Base-by-base conservation (phyloP, 2,329 filamentous ascomycete genomes). In the Fusarium lateritium region DNA sequence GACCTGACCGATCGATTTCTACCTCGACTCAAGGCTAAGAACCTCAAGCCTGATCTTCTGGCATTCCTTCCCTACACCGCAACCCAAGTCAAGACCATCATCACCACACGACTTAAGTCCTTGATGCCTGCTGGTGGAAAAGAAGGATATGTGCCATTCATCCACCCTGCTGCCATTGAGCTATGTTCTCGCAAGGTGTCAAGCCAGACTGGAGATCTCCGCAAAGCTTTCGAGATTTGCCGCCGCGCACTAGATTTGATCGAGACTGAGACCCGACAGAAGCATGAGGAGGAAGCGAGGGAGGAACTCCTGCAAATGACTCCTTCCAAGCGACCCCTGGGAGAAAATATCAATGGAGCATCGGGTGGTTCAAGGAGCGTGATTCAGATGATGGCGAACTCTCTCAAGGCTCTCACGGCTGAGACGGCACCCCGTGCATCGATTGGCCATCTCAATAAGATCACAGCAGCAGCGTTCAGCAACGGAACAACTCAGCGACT, bases 1-100 rank as follows among this genome's bases (percentile, higher is more conserved):
- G 96, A 99, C 77, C 84, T 99, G 58, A 99, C 96, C 0, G 96
- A 98, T 77, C 92, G 96, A 11, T 97, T 98, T 73, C 86, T 99
- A 21, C 96, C 96, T 50, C 92, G 95, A 52, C 88, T 99, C 66
- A 98, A 98, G 83, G 90, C 94, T 21, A 93, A 94, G 74, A 97
- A 97, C 73, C 84, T 99, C 67, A 97, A 94, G 81, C 96, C 96
- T 4, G 89, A 92, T 47, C 86, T 98, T 4, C 87, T 99, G 3
- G 93, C 95, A 0, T 98, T 99, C 77, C 86, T 98, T 68, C 96
- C 96, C 2, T 99, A 99, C 81, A 94, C 91, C 4, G 93, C 94
- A 7, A 80, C 87, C 7, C 95, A 99, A 75, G 94, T 99, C 76
- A 94, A 94, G 67, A 89, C 88, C 42, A 94, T 99, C 70, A 92